Base-by-base conservation (phyloP, 1,284 basidiomycete genomes). In the Trichosporon sp. region DNA sequence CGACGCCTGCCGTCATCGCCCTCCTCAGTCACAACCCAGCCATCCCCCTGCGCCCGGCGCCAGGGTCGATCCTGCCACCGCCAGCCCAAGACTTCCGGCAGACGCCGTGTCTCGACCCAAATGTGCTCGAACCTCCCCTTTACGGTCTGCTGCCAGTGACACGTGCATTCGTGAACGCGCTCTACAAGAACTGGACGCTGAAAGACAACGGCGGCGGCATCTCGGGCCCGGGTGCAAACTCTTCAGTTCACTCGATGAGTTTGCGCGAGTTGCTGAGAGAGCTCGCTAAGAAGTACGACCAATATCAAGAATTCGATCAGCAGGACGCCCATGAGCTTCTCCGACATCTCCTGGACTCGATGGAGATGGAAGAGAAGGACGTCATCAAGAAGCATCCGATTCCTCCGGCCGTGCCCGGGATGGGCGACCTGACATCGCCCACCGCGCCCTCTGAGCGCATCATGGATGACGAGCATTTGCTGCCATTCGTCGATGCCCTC, bases 321-420 rank as follows among this genome's bases (percentile, higher is more conserved):
- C 94, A 97, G 79, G 94, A 97, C 73, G 92, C 93, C 5, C 94
- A 97, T 75, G 94, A 96, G 81, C 88, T 95, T 69, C 81, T 96
- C 54, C 84, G 91, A 37, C 92, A 94, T 68, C 82, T 96, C 63
- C 82, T 96, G 54, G 94, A 96, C 76, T 89, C 88, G n/a, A 90
- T 95, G 84, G 86, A 91, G 58, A 94, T 95, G 91, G 94, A 97
- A 76, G 93, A 97, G 78, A 82, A 88, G 65, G 94, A 97, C 76
- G 90, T 92, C 71, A 78, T 89, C 63, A 78, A 78, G 67, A 34
- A 25, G 57, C 25, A 54, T 8, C 49, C 49, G 2, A 23, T 58
- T 37, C 36, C 56, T 14, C 56, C 56, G 8, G 7, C 56, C 5
- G 8, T 57, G 21, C 56, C 56, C 3, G 32, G 32, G 21, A 57